phyloP scores from a whole-genome alignment of 805 yeast species.

The Clavispora asparagi region DNA sequence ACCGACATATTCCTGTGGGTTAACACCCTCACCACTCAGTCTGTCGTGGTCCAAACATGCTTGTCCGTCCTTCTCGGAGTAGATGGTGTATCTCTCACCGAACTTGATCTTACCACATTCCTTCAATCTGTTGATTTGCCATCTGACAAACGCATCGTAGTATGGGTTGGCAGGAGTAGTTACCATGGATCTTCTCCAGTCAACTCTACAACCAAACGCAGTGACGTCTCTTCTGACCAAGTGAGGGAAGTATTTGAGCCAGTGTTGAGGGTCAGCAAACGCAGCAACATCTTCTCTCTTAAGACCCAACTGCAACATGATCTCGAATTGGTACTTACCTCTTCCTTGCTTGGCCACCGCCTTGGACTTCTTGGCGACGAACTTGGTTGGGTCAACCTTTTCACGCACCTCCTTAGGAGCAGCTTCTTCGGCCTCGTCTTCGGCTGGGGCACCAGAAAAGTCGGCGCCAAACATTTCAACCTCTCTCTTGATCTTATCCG shows the following conservation, averaged over 20 bases:
- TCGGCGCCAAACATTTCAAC: conserved; percentile 84
- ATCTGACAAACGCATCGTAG: conserved; percentile 84
- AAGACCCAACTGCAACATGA: conserved; percentile 92
- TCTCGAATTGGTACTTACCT: conserved; percentile 92
- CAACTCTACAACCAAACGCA: conserved; percentile 85
- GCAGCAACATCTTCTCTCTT: conserved; percentile 75
- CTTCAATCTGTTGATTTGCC: conserved; percentile 91
- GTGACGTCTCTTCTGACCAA: conserved; percentile 76
- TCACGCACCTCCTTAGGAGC: conserved; percentile 30
- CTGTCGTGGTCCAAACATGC: conserved; percentile 99
- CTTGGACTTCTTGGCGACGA: conserved; percentile 88
- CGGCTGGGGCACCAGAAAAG: conserved; percentile 63
- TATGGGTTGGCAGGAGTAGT: conserved; percentile 95
- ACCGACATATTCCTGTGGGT: conserved; percentile 94
- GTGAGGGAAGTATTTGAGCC: conserved; percentile 92
- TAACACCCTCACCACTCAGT: conserved; percentile 93
- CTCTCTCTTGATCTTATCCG: conserved; percentile 92
- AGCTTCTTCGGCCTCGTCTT: conserved; percentile 43
- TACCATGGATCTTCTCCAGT: conserved; percentile 95
- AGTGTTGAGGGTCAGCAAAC: conserved; percentile 87
- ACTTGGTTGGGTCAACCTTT: conserved; percentile 80
- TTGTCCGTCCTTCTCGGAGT: conserved; percentile 97
- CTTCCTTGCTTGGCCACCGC: conserved; percentile 92
- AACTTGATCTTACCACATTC: conserved; percentile 88
- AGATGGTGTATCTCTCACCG: conserved; percentile 96